phyloP scores from a whole-genome alignment of 768 basidiomycete species.

The Cystobasidium tubakii region DNA sequence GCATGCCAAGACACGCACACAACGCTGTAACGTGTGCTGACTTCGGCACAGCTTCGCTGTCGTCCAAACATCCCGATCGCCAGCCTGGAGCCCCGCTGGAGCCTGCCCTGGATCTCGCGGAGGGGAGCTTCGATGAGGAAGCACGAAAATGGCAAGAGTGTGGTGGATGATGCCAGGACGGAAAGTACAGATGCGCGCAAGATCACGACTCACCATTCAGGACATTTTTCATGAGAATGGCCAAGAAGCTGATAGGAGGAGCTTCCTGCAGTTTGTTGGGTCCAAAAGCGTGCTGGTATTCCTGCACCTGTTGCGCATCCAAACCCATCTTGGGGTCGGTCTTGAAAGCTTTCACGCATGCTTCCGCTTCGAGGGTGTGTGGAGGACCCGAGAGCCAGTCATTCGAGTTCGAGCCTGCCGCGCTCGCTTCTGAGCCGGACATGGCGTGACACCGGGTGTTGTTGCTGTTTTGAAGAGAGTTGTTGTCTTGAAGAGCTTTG shows the following conservation, averaged over 20 bases:
- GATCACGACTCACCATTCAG: conserved; percentile 11
- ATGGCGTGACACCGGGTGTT: not conserved
- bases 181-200: too few species aligned
- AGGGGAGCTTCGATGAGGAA: not conserved
- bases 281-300: conserved; percentile 24
- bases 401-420: conserved; percentile 13
- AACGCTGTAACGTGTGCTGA: too few species aligned
- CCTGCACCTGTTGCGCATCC: not conserved
- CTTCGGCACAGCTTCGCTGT: too few species aligned
- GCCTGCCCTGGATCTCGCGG: too few species aligned
- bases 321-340: conserved; percentile 28
- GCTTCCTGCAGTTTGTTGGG: conserved; percentile 38
- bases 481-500: too few species aligned
- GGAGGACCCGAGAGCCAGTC: conserved; percentile 27
- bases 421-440: not conserved
- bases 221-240: conserved; percentile 4
- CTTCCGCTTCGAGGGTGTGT: conserved; percentile 37
- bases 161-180: not conserved
- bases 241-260: conserved; percentile 16
- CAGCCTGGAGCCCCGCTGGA: too few species aligned
- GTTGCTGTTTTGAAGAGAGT: too few species aligned
- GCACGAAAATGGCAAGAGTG: not conserved
- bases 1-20: too few species aligned
- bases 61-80: too few species aligned
- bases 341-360: conserved; percentile 26